Conservation (phyloP, 2,329 filamentous ascomycete species). For the Penicillium sp. region DNA sequence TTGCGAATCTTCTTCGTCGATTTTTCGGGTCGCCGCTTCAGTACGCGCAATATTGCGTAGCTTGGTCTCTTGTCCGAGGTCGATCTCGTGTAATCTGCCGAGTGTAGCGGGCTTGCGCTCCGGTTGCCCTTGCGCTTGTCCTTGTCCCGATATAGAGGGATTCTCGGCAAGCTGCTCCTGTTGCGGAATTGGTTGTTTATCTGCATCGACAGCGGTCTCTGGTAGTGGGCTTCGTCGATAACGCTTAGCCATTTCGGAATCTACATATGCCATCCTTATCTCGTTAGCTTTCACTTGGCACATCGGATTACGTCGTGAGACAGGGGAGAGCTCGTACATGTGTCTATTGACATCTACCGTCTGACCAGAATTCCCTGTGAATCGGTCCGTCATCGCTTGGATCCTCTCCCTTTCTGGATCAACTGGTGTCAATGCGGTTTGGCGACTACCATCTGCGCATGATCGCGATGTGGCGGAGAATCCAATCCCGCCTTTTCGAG, state of each 20-base stretch:
- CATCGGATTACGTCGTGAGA: not conserved
- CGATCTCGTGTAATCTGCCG: slow-evolving; percentile 62
- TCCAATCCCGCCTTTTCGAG: slow-evolving; percentile 51
- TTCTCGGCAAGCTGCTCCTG: slow-evolving; percentile 17
- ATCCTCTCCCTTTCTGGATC: slow-evolving; percentile 41
- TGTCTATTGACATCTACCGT: slow-evolving; percentile 63
- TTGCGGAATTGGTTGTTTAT: slow-evolving; percentile 9
- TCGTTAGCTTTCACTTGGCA: slow-evolving; percentile 55
- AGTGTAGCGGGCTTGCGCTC: slow-evolving; percentile 55
- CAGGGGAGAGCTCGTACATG: slow-evolving; percentile 57
- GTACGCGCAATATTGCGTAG: slow-evolving; percentile 50
- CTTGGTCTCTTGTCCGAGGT: slow-evolving; percentile 54
- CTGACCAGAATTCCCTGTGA: slow-evolving; percentile 63
- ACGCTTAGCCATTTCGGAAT: slow-evolving; percentile 66
- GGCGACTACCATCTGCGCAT: slow-evolving; percentile 24
- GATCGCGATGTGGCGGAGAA: slow-evolving; percentile 44
- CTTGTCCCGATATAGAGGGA: slow-evolving; percentile 26
- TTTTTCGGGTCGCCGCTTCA: slow-evolving; percentile 48
- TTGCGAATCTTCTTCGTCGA: slow-evolving; percentile 35
- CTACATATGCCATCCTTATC: slow-evolving; percentile 70
- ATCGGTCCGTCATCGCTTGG: slow-evolving; percentile 54
- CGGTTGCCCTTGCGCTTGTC: slow-evolving; percentile 25
- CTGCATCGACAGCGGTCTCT: slow-evolving; percentile 17
- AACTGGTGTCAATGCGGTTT: slow-evolving; percentile 34
- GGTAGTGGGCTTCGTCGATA: slow-evolving; percentile 30